Evolutionary conservation across 306 rosid species (phyloP).

Genomic region (Cicer judaicum): DNA sequence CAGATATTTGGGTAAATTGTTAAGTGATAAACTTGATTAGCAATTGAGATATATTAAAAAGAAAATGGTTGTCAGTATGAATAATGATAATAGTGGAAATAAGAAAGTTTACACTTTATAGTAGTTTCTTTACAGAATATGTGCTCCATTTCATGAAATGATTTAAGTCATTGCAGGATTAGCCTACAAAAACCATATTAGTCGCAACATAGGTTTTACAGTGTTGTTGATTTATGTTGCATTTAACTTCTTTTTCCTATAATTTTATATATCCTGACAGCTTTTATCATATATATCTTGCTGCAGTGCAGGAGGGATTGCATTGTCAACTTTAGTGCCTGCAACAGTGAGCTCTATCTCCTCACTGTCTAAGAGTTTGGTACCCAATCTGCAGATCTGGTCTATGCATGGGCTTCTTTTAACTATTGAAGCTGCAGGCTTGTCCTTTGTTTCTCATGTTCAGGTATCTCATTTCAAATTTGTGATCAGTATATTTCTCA

Average conservation of each 20-base stretch:
- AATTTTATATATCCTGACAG: constrained; percentile 28
- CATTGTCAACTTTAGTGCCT: constrained; percentile 91
- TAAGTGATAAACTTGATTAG: not conserved
- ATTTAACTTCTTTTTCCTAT: constrained; percentile 34
- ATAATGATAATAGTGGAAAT: not conserved
- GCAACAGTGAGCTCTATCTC: constrained; percentile 92
- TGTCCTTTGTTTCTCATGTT: constrained; percentile 94
- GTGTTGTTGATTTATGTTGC: not conserved
- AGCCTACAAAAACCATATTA: constrained; percentile 9
- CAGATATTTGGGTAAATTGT: not conserved
- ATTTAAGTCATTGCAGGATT: constrained; percentile 3
- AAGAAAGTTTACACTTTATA: constrained; percentile 17
- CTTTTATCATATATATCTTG: constrained; percentile 48
- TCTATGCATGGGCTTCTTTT: constrained; percentile 98
- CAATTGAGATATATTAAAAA: not conserved
- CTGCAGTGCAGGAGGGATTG: constrained; percentile 99
- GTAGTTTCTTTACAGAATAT: not conserved
- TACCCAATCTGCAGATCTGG: constrained; percentile 88
- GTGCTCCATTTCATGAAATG: constrained; percentile 1
- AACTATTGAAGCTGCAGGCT: constrained; percentile 97
- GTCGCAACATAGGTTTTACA: not conserved
- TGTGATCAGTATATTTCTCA: constrained; percentile 35
- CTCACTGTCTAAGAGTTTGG: constrained; percentile 76
- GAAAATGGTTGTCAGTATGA: not conserved
- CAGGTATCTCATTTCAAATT: constrained; percentile 68